Base-by-base conservation (phyloP, 2,329 filamentous ascomycete species). In the Xylariaceae sp. region DNA sequence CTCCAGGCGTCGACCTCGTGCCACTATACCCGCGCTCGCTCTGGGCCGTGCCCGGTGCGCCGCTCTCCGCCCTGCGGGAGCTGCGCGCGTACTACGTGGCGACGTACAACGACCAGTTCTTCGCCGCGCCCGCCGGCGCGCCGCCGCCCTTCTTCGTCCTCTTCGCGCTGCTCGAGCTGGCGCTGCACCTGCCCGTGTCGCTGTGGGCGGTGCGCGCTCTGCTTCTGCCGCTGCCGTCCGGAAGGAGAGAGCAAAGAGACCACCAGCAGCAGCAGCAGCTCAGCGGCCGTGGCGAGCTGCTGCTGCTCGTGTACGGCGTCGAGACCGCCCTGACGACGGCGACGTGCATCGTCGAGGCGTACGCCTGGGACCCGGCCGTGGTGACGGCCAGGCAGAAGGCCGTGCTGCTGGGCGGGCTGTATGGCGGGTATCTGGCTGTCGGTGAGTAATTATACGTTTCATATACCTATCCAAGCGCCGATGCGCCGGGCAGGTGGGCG, bases 91-190 rank as follows among this genome's bases (percentile, higher is more conserved):
- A 58, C 46, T 76, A 76, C 55, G 53, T 68, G 27, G 39, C 51
- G 22, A 56, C 56, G 9, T 68, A 68, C 45, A 68, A 70, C 36
- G 73, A 77, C 52, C 72, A 70, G 6, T 70, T 72, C 56, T 67
- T 71, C 50, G 52, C 57, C 24, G 46, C 57, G 19, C 48, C 61
- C 22, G 53, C 55, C 8, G 49, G 44, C 2, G 25, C 49, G 10
- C 50, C 58, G 31, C 59, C 60, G 10, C 59, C 61, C 38, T 77
- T 72, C 69, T 71, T 75, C 57, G 54, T 58, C 9, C 53, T 68
- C 31, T 68, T 72, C 46, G 56, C 71, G 31, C 60, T 61, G 44
- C 43, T 76, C 31, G 73, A 77, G 58, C 50, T 65, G 1, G 35
- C 63, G 28, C 63, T 68, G 38, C 63, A 73, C 45, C 56, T 76